phyloP scores from a whole-genome alignment of 805 yeast genomes.

The Cyberlindnera nakhonratchasimensis region DNA sequence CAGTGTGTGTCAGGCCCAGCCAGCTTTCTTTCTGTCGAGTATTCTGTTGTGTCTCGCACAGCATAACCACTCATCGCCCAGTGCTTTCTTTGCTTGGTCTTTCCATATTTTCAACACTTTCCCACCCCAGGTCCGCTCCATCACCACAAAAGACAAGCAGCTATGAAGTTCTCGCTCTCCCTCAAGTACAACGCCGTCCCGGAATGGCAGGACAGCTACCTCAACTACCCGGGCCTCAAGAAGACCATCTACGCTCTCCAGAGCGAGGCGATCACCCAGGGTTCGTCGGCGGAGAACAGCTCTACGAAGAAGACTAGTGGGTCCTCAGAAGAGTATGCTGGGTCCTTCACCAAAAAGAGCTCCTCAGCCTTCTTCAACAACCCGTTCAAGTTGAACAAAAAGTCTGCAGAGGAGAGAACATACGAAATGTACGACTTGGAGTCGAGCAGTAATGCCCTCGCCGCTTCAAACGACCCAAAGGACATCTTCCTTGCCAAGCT shows the following conservation, averaged over 20 bases:
- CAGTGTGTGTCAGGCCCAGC: too few relatives aligned
- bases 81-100: too few relatives aligned
- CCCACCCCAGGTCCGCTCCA: background rate
- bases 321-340: constrained; percentile 11
- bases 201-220: constrained; percentile 82
- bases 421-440: constrained; percentile 28
- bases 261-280: constrained; percentile 30
- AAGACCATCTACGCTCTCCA: constrained; percentile 55
- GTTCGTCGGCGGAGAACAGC: background rate
- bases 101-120: background rate
- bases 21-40: too few relatives aligned
- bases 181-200: constrained; percentile 70
- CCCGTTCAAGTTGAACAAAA: constrained; percentile 8
- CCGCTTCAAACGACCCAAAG: constrained; percentile 28
- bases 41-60: too few relatives aligned
- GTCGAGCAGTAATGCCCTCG: background rate
- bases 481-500: constrained; percentile 46
- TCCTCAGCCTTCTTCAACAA: background rate
- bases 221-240: constrained; percentile 62
- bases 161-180: constrained; percentile 69
- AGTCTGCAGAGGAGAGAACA: constrained; percentile 13
- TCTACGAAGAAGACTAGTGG: constrained; percentile 2
- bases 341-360: background rate
- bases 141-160: background rate
- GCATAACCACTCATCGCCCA: too few relatives aligned